Evolutionary conservation across 768 basidiomycete species (phyloP).

Genomic region (Strobilomyces dryophilus): DNA sequence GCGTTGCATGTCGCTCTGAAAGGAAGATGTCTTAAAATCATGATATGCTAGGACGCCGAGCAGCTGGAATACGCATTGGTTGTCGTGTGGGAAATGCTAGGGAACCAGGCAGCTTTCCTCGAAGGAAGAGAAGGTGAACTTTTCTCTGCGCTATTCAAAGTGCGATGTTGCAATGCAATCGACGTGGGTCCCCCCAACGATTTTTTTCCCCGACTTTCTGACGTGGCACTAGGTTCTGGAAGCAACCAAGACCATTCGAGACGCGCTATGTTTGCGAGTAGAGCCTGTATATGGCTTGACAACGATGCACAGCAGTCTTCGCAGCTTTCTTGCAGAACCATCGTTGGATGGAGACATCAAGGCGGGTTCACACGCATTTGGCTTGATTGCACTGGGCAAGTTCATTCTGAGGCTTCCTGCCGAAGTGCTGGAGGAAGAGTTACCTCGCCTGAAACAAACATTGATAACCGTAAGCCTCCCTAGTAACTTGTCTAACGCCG

Average conservation of each 20-base stretch:
- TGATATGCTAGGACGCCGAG: slow-evolving; percentile 48
- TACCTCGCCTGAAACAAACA: slow-evolving; percentile 71
- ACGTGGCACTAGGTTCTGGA: slow-evolving; percentile 59
- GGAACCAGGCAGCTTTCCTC: slow-evolving; percentile 64
- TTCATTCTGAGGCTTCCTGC: slow-evolving; percentile 76
- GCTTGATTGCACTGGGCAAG: slow-evolving; percentile 78
- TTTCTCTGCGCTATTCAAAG: slow-evolving; percentile 62
- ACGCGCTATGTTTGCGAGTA: slow-evolving; percentile 63
- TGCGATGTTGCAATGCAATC: slow-evolving; percentile 68
- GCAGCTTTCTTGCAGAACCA: slow-evolving; percentile 56
- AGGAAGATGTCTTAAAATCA: not conserved
- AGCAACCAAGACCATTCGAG: slow-evolving; percentile 78
- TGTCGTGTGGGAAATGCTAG: slow-evolving; percentile 78
- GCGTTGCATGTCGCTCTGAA: slow-evolving; percentile 17
- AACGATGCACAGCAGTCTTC: slow-evolving; percentile 72
- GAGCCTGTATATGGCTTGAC: slow-evolving; percentile 85
- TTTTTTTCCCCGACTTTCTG: not conserved
- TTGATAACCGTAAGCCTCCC: slow-evolving; percentile 55
- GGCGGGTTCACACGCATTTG: slow-evolving; percentile 72
- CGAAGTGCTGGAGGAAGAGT: slow-evolving; percentile 83
- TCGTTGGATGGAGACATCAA: slow-evolving; percentile 51
- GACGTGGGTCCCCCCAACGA: slow-evolving; percentile 46
- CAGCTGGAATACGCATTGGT: slow-evolving; percentile 76
- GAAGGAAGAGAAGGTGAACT: slow-evolving; percentile 80
- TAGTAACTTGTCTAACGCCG: not conserved